Base-by-base conservation (phyloP, 768 basidiomycete species). In the Panaeolus cyanescens region DNA sequence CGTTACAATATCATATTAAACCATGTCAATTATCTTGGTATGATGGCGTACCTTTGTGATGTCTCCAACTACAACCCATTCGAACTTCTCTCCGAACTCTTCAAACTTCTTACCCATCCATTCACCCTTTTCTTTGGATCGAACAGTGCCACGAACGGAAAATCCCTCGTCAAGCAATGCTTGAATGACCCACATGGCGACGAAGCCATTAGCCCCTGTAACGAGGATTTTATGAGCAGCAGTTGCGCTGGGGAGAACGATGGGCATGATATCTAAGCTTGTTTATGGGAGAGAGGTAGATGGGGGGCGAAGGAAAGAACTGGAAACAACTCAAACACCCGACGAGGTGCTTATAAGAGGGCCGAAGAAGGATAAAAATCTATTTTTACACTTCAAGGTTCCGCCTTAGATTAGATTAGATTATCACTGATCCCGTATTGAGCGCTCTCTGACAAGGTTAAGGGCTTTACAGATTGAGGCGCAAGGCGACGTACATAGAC, bases 21-120 rank as follows among this genome's bases (percentile, higher is more conserved):
- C n/a, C n/a, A n/a, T n/a, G n/a, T n/a, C n/a, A n/a, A n/a, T n/a
- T n/a, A n/a, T n/a, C n/a, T n/a, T n/a, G n/a, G n/a, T n/a, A n/a
- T n/a, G n/a, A n/a, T n/a, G n/a, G 59, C 71, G 17, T 20, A 75
- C 79, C 68, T 74, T 71, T 1, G 75, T 70, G 64, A 94, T 89
- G 67, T 95, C 92, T 54, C 83, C 80, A 0, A 94, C 90, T 22
- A 92, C 74, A n/a, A 84, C 83, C 34, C 86, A 72, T 62, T 90
- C 86, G 62, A 92, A 83, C 45, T 78, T 83, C 59, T 83, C 82
- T 0, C 83, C 85, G 59, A 81, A 82, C 0, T 83, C 86, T n/a
- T 79, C 75, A 70, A 91, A 90, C 42, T 79, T 56, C 22, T 87
- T 75, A 56, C 75, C 72, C 62, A 93, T 74, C 64, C 84, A 81